A percentile compares a stretch with the other conserved stretches of the same genome.
phyloP scores from a whole-genome alignment of 768 basidiomycete genomes.

The Pleurotus citrinopileatus region DNA sequence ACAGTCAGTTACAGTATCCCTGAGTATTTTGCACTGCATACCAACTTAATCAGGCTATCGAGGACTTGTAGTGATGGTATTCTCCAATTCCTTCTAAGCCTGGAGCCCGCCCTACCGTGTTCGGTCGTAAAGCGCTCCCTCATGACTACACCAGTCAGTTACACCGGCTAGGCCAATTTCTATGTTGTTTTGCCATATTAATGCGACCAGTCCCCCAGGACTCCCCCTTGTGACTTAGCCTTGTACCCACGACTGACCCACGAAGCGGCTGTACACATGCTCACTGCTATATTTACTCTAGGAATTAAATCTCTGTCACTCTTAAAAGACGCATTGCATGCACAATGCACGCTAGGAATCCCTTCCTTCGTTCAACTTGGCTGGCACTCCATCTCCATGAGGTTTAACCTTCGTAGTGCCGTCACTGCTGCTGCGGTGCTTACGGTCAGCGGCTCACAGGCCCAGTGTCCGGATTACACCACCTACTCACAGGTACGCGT shows the following conservation, averaged over 20 bases:
- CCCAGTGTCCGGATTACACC: constrained; percentile 63
- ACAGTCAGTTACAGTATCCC: no score
- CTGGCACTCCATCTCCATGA: constrained; percentile 14
- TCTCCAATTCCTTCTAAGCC: no score
- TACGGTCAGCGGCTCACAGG: constrained; percentile 19
- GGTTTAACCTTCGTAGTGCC: constrained; percentile 19
- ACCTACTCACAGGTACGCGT: constrained; percentile 48
- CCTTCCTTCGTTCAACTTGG: background rate
- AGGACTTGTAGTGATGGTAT: no score
- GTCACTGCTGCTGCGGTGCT: constrained; percentile 23
- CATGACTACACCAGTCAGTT: no score
- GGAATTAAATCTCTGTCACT: background rate
- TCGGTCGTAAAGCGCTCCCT: no score
- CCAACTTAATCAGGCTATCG: no score
- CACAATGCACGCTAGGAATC: background rate
- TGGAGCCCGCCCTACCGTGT: no score
- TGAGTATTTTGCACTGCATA: no score
- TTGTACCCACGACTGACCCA: background rate
- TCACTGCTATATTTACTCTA: background rate
- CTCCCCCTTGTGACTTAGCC: background rate
- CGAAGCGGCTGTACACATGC: background rate
- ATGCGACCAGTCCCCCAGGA: no score
- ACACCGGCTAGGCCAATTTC: no score
- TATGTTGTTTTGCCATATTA: no score
- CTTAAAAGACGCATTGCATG: background rate